Conservation (phyloP, 345 rosid genomes). For the Rhizophora apiculata region DNA sequence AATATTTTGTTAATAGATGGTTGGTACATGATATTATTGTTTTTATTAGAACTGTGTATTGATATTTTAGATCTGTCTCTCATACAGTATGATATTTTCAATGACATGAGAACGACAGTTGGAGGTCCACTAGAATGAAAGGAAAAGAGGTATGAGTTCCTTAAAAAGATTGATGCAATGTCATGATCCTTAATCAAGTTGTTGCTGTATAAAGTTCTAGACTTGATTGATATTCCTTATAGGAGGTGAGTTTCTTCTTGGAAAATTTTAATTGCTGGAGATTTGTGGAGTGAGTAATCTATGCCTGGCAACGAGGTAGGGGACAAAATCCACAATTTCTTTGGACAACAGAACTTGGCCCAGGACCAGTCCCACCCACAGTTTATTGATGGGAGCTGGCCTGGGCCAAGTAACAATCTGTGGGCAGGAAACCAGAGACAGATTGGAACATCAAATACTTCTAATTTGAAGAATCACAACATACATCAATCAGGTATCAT, state of each 20-base stretch:
- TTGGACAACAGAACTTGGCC: conserved; percentile 64
- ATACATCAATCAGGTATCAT: conserved; percentile 62
- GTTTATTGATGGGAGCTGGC: conserved; percentile 63
- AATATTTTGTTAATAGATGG: no score
- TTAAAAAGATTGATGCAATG: not conserved
- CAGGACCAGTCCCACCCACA: conserved; percentile 65
- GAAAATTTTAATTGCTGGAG: conserved; percentile 32
- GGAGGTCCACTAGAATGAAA: conserved; percentile 32
- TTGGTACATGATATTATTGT: not conserved
- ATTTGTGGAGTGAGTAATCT: conserved; percentile 42
- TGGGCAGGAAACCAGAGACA: conserved; percentile 64
- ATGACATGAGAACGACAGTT: conserved; percentile 15
- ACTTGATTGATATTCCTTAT: conserved; percentile 16
- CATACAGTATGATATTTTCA: conserved; percentile 23
- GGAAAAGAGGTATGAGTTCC: conserved; percentile 21
- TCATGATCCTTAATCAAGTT: conserved; percentile 9
- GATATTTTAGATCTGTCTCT: conserved; percentile 10
- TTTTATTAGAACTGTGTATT: not conserved
- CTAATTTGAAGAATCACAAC: conserved; percentile 53
- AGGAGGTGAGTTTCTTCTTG: conserved; percentile 26
- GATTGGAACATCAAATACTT: conserved; percentile 43
- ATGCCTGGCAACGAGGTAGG: conserved; percentile 98
- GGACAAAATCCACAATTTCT: conserved; percentile 85
- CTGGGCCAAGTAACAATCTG: conserved; percentile 44
- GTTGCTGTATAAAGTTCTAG: conserved; percentile 7